Base-by-base conservation (phyloP, 371 early-diverging fungal species). In the Circinella umbellata region DNA sequence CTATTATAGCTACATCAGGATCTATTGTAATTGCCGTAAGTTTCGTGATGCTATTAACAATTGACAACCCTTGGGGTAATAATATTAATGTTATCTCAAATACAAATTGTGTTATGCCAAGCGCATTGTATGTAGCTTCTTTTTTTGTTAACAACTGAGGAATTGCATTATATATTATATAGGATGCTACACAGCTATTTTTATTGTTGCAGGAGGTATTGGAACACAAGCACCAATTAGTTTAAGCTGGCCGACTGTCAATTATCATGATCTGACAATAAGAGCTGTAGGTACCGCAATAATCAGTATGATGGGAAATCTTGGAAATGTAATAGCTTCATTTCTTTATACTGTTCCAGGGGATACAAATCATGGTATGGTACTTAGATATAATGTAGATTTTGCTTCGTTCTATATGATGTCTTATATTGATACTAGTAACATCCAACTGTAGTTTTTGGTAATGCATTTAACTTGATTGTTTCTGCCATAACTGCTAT, bases 241-340 rank as follows among this genome's bases (percentile, higher is more conserved):
- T 53, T 65, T 83, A 9, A 75, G 78, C 4, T 79, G 79, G 77
- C 67, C 81, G 7, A 60, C 79, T 10, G 63, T 80, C 35, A 77
- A 83, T 55, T 76, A 69, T 61, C 76, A 72, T 27, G 72, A 78
- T 34, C 60, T 72, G 0, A 77, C 74, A 20, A 70, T 75, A 10
- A 66, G 81, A 42, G 80, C 73, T 1, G 73, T 80, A 13, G 77
- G 74, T 10, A 77, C 80, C 4, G 83, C 83, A 11, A 35, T 77
- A 4, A 75, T 80, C 9, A 67, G 76, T 7, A 79, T 79, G 77
- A 61, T 80, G 14, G 83, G 83, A 3, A 79, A 79, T 42, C 20
- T 67, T 13, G 83, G 83, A 51, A 71, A 76, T 37, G 72, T 83
- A 14, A 59, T 74, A 13, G 79, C 80, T 10, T 77, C 80, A 4